Conservation (phyloP, 1,284 basidiomycete genomes). For the Tylopilus sp. region DNA sequence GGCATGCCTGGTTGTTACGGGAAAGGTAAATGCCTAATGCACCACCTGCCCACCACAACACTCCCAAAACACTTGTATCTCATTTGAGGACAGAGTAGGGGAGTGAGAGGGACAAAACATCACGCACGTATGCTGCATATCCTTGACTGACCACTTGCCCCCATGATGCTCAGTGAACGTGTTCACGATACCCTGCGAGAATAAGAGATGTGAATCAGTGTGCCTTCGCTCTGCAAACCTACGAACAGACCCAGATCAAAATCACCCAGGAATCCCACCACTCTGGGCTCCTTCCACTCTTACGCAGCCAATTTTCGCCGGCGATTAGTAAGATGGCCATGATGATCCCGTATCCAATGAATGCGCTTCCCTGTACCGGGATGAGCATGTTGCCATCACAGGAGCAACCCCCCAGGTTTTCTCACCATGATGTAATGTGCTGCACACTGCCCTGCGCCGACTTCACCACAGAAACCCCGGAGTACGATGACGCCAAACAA, state of each 20-base stretch:
- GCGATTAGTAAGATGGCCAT: slow-evolving; percentile 81
- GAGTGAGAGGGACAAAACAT: background rate
- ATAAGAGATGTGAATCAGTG: background rate
- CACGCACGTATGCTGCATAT: slow-evolving; percentile 89
- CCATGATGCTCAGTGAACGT: slow-evolving; percentile 93
- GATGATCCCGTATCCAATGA: slow-evolving; percentile 84
- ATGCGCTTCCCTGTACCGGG: slow-evolving; percentile 60
- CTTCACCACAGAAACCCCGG: slow-evolving; percentile 68
- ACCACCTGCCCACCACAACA: slow-evolving; percentile 87
- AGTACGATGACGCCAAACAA: slow-evolving; percentile 68
- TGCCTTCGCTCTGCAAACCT: background rate
- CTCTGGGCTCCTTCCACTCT: slow-evolving; percentile 75
- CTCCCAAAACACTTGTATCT: slow-evolving; percentile 38
- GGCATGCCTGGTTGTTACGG: slow-evolving; percentile 66
- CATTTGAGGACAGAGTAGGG: background rate
- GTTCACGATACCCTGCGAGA: slow-evolving; percentile 56
- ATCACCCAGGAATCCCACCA: slow-evolving; percentile 92
- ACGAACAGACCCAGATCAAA: slow-evolving; percentile 70
- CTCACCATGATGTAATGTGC: slow-evolving; percentile 88
- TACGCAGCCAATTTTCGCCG: slow-evolving; percentile 79
- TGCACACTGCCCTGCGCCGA: slow-evolving; percentile 74
- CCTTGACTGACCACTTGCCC: slow-evolving; percentile 80
- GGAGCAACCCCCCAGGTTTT: background rate
- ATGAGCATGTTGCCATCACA: background rate
- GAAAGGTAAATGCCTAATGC: slow-evolving; percentile 84